Base-by-base conservation (phyloP, 2,329 filamentous ascomycete genomes). In the Trichoderma gracile region DNA sequence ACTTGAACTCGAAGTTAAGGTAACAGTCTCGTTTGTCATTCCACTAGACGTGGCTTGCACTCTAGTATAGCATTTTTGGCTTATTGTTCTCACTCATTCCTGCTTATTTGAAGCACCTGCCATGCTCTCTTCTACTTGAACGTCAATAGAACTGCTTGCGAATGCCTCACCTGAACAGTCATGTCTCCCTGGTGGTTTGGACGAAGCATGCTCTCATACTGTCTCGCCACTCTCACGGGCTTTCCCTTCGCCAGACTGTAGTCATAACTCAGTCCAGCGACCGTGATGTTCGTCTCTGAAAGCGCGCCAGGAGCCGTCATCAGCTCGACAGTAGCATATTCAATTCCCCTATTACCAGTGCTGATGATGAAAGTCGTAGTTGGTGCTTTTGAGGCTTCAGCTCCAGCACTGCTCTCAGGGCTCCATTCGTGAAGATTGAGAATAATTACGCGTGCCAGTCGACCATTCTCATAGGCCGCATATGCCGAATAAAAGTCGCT, bases 401-500 rank as follows among this genome's bases (percentile, higher is more conserved):
- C 14, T 38, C 52, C 38, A 33, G 27, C 46, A 53, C 6, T 45
- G 15, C 40, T 64, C 19, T 45, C 27, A n/a, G 62, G 55, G 47
- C 52, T 64, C 62, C 62, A 64, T n/a, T 59, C 62, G 12, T 61
- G 55, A 2, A 64, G 43, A 17, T 64, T 64, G 5, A 64, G 19
- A 7, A 64, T n/a, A 1, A 53, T 25, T 5, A 61, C 46, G 6
- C 54, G 55, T 3, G 62, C 40, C 8, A 64, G 21, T 27, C 57
- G 45, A 6, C 55, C 46, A 5, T 53, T 19, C 46, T 60, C 55
- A 27, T 64, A 64, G 3, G 62, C 62, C 33, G 55, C 55, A 25
- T 64, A 64, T 59, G 62, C 62, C 9, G 62, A 64, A 33, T 64
- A 60, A 30, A 59, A 64, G 19, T 60, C 55, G 15, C 43, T 64